Conservation (phyloP, 176 grass and related monocot genomes). For the Rhipidocladum racemiflorum region DNA sequence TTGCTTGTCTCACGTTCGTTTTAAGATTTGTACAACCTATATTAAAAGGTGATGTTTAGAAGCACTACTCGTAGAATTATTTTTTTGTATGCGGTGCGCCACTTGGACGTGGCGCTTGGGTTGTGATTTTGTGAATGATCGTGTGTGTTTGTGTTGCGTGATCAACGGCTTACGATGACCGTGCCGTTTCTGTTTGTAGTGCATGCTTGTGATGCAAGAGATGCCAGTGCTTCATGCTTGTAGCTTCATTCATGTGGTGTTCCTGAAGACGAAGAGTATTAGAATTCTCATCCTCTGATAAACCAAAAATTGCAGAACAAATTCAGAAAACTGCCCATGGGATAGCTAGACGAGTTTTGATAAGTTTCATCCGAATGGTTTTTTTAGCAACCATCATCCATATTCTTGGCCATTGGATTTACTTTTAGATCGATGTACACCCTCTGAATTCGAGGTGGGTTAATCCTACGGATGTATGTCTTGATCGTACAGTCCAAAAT, state of each 20-base stretch:
- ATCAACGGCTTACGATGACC: neutral
- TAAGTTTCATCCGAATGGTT: too few species aligned
- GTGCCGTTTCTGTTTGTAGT: neutral
- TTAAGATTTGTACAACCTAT: too few species aligned
- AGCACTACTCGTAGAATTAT: too few species aligned
- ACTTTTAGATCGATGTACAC: too few species aligned
- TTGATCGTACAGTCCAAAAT: too few species aligned
- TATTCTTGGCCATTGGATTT: too few species aligned
- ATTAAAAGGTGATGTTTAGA: too few species aligned
- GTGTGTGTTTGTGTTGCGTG: neutral
- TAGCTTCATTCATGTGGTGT: neutral
- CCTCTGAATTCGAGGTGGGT: too few species aligned
- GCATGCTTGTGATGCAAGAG: neutral
- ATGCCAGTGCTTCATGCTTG: neutral
- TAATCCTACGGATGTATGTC: too few species aligned
- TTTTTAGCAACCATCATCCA: too few species aligned
- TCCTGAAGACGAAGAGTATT: neutral
- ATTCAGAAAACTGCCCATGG: neutral
- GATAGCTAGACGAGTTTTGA: neutral
- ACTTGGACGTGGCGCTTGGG: slow-evolving; percentile 10
- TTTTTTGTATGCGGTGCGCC: slow-evolving; percentile 1
- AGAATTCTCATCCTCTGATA: neutral
- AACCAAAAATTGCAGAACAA: neutral
- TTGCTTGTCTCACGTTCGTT: too few species aligned
- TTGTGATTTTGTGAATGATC: slow-evolving; percentile 36